Base-by-base conservation (phyloP, 139 green algal genomes). In the Tetraselmis striata region DNA sequence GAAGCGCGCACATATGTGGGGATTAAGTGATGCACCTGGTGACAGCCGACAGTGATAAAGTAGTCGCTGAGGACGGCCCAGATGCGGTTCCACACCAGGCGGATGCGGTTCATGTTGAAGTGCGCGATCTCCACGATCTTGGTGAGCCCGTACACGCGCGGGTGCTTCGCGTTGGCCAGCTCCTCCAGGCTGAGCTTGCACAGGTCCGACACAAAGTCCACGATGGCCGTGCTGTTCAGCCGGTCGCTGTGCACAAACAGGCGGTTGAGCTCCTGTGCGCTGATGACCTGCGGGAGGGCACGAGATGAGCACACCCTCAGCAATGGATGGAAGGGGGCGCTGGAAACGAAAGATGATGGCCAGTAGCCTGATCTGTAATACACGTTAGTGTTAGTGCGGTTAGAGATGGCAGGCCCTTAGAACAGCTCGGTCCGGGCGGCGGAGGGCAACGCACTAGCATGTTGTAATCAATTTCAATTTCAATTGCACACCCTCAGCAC, bases 91-190 rank as follows among this genome's bases (percentile, higher is more conserved):
- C 97, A 99, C 32, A 99, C 95, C 59, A 99, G 92, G 32, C 94
- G 87, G 86, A 99, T 98, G 80, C 97, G 91, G 25, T 76, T 91
- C 95, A 99, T 98, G 91, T 99, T 99, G 93, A 96, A 98, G 85
- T 98, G 95, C 25, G 94, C 88, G 67, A 99, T 93, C 90, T 99
- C 96, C 31, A 99, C 95, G 77, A 99, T 98, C 85, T 98, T 98
- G 77, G 92, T 93, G 23, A 98, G 90, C 75, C 80, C 89, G 89
- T 97, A 99, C 5, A 99, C 93, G 31, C 96, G 89, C 0, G 96
- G 96, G 1, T 88, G 77, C 27, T 77, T 77, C 23, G 83, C 81
- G 2, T 85, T 85, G 23, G 80, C 76, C 30, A 96, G 88, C 88
- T 96, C 92, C 83, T 94, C 89, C 26, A 77, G 79, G 0, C 90